Conservation (phyloP, 345 rosid species). For the Turnera subulata region DNA sequence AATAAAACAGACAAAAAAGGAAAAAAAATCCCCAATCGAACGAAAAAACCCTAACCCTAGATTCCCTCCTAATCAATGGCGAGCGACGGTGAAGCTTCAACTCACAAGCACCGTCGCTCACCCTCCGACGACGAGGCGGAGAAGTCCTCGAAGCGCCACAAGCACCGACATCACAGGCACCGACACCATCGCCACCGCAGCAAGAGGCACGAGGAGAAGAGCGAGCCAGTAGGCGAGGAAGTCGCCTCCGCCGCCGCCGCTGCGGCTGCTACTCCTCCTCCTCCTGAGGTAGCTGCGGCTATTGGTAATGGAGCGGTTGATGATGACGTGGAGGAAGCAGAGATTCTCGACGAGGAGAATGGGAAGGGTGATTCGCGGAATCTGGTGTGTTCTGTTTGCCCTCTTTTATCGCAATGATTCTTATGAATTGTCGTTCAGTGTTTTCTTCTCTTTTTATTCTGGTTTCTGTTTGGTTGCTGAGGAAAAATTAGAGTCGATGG, state of each 20-base stretch:
- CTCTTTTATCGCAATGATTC: neutral
- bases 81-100: slow-evolving; percentile 38
- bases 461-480: slow-evolving; percentile 33
- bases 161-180: slow-evolving; percentile 70
- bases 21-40: neutral
- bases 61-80: slow-evolving; percentile 14
- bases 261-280: too few species aligned
- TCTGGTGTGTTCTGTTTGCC: slow-evolving; percentile 68
- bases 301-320: slow-evolving; percentile 29
- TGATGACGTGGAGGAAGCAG: slow-evolving; percentile 96
- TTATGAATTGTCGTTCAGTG: neutral
- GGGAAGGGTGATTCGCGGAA: slow-evolving; percentile 20
- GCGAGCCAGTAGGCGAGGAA: slow-evolving; percentile 24
- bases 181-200: slow-evolving; percentile 61
- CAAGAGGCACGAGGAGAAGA: slow-evolving; percentile 54
- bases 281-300: slow-evolving; percentile 11
- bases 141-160: slow-evolving; percentile 69
- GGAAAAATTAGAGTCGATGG: slow-evolving; percentile 5
- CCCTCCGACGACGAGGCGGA: slow-evolving; percentile 45
- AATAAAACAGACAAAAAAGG: too few species aligned
- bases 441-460: neutral
- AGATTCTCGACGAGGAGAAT: slow-evolving; percentile 71
- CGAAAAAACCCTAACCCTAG: slow-evolving; percentile 11
- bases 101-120: slow-evolving; percentile 69
- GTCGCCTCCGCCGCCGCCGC: too few species aligned